Percentiles rank a stretch among this genome's conserved stretches.
These are phyloP conservation scores for Colletotrichum abscissum DNA, from an alignment of 2,329 filamentous ascomycete genomes.

Conservation along the genomic window DNA sequence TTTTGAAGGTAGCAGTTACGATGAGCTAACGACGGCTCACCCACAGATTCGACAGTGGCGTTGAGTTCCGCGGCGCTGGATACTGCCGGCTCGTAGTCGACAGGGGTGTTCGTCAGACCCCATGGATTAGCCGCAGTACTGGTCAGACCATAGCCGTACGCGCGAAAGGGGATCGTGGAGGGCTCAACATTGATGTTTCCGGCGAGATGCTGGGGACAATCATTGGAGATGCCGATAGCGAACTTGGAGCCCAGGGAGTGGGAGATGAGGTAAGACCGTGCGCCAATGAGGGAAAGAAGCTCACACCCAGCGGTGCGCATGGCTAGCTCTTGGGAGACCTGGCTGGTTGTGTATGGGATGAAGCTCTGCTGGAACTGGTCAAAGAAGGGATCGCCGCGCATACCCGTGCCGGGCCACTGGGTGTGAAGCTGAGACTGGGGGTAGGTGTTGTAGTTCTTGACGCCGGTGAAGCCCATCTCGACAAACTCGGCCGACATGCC, in stretches of 20 bases:
- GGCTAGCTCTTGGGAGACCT: conserved; percentile 36
- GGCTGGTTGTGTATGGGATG: conserved; percentile 46
- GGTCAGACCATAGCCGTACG: conserved; percentile 38
- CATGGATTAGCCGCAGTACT: conserved; percentile 39
- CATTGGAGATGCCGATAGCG: conserved; percentile 45
- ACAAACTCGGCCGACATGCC: conserved; percentile 41
- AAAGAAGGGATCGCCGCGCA: conserved; percentile 55
- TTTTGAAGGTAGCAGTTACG: conserved; percentile 44
- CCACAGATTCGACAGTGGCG: conserved; percentile 38
- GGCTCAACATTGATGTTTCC: conserved; percentile 46
- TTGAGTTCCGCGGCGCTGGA: conserved; percentile 39
- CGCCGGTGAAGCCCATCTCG: conserved; percentile 41
- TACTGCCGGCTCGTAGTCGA: conserved; percentile 44
- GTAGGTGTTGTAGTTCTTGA: conserved; percentile 41
- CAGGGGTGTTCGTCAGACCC: conserved; percentile 43
- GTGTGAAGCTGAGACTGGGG: conserved; percentile 46
- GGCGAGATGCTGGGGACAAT: conserved; percentile 43
- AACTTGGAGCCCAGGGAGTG: conserved; percentile 44
- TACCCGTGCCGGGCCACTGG: conserved; percentile 46
- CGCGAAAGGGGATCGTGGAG: conserved; percentile 42
- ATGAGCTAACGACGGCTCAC: conserved; percentile 36
- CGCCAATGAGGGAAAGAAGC: conserved; percentile 39
- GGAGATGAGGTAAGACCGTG: conserved; percentile 43
- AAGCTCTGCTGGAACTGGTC: conserved; percentile 59
- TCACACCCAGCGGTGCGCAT: conserved; percentile 41